phyloP scores from a whole-genome alignment of 208 protist species.

The Trichomonas gallinae region DNA sequence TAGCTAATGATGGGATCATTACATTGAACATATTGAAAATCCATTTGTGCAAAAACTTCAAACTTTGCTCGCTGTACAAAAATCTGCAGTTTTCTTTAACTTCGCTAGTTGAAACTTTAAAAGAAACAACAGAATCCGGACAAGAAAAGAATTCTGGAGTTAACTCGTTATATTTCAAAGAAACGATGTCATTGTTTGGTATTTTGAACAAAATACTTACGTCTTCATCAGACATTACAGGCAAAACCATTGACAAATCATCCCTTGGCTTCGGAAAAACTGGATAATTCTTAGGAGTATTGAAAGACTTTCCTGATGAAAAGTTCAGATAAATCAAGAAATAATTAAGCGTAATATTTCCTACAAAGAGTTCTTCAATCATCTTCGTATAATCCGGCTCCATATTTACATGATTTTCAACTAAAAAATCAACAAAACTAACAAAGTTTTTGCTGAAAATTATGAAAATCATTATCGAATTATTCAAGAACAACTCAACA shows the following conservation, averaged over 20 bases:
- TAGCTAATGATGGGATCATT: background rate
- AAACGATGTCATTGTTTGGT: background rate
- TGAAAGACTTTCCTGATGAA: background rate
- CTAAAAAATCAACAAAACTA: background rate
- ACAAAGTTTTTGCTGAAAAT: background rate
- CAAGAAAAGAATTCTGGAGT: background rate
- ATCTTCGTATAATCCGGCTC: background rate
- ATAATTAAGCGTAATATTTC: background rate
- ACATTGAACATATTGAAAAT: background rate
- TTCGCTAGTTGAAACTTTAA: background rate
- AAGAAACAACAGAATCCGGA: background rate
- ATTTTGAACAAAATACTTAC: background rate
- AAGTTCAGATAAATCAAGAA: background rate
- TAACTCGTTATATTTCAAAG: background rate
- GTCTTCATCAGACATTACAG: background rate
- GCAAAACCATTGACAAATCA: background rate
- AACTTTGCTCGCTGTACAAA: background rate
- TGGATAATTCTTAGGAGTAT: background rate
- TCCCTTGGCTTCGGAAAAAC: background rate
- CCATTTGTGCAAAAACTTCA: background rate
- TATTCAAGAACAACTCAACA: background rate
- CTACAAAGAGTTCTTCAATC: background rate
- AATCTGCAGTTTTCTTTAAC: background rate
- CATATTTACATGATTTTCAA: background rate
- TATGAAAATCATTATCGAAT: background rate